Base-by-base conservation (phyloP, 139 green algal species). In the Chlamydomonas asymmetrica region DNA sequence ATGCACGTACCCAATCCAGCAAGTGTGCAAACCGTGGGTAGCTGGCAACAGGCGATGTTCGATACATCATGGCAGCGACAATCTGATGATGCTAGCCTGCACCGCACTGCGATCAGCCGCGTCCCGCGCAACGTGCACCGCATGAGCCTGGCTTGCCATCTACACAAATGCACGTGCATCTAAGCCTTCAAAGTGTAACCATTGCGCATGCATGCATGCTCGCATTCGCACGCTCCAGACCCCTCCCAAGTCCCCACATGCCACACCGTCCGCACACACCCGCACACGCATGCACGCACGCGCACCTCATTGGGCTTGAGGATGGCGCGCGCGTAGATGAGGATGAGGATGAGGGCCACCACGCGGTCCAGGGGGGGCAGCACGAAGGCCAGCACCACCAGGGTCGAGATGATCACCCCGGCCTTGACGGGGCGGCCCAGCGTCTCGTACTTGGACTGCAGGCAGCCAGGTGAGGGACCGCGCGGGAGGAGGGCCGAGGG, bases 361-460 rank as follows among this genome's bases (percentile, higher is more conserved):
- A 66, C n/a, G 37, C 73, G 73, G 37, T 79, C 73, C 35, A 71
- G 7, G 16, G 20, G 20, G 10, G 73, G 48, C 62, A 79, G 62
- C 62, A 73, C 20, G 37, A 79, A 57, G 25, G 72, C 40, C 37
- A 79, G 65, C 48, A 72, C 5, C 16, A 4, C 29, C n/a, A 73
- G 25, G 8, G 48, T 61, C 8, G n/a, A 49, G 31, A 79, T 25
- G 10, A 79, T 49, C 37, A 57, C 50, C 1, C 32, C 32, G 43
- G 48, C 73, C 20, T 63, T 45, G 5, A 72, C n/a, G 2, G 49
- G 62, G 10, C 73, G 73, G 61, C 72, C 73, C 49, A 79, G 54
- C 38, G 45, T 72, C n/a, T 79, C 73, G 38, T 73, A 79, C 31
- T 79, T 40, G 20, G 48, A n/a, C 72, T 78, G 72, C 2, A 13